phyloP scores from a whole-genome alignment of 805 yeast species.

The Sugiyamaella mastotermitis region DNA sequence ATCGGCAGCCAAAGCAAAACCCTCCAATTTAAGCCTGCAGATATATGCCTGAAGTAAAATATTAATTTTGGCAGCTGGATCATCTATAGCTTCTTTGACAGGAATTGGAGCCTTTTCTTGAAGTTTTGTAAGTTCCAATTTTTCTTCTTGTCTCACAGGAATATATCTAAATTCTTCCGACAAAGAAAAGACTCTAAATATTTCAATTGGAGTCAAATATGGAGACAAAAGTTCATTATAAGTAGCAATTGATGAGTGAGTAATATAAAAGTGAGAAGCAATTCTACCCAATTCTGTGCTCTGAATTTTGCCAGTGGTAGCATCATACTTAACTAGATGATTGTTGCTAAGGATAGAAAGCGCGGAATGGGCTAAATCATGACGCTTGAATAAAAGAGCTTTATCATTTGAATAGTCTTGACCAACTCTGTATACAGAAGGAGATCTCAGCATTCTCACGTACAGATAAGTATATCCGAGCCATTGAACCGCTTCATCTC shows the following conservation, averaged over 20 bases:
- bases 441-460: constrained; percentile 70
- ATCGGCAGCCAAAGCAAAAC: constrained; percentile 88
- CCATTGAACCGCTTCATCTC: constrained; percentile 76
- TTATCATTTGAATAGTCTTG: constrained; percentile 49
- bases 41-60: constrained; percentile 80
- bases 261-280: constrained; percentile 81
- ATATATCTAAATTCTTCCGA: constrained; percentile 83
- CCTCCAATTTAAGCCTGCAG: constrained; percentile 69
- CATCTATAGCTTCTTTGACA: constrained; percentile 61
- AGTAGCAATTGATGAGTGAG: constrained; percentile 61
- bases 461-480: constrained; percentile 70
- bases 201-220: constrained; percentile 61
- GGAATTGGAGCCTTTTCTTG: constrained; percentile 81
- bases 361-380: constrained; percentile 73
- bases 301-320: constrained; percentile 39
- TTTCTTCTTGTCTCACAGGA: constrained; percentile 84
- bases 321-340: constrained; percentile 57
- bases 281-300: constrained; percentile 73
- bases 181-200: constrained; percentile 67
- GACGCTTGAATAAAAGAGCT: constrained; percentile 45
- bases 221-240: constrained; percentile 62
- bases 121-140: constrained; percentile 60
- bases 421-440: constrained; percentile 70
- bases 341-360: constrained; percentile 49
- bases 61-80: constrained; percentile 72